These are phyloP conservation scores for Zymoseptoria ardabiliae DNA, from an alignment of 2,329 filamentous ascomycete genomes.

Conservation along the genomic window DNA sequence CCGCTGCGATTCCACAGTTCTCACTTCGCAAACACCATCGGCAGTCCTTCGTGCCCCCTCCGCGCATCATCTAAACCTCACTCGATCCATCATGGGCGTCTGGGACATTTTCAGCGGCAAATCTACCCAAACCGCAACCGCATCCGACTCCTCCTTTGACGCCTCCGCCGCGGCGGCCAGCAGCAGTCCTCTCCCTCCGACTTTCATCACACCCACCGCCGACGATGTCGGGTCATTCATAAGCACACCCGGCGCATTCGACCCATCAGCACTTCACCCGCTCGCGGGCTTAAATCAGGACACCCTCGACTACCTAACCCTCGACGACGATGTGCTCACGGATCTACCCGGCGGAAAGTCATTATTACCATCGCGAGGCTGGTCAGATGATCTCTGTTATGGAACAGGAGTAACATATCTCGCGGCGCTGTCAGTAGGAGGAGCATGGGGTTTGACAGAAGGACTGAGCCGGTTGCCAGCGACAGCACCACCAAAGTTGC, in stretches of 20 bases:
- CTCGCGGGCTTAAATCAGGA: constrained; percentile 89
- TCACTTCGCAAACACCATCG: constrained; percentile 1
- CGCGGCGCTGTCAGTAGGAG: constrained; percentile 75
- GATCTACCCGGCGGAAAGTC: constrained; percentile 80
- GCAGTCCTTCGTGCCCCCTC: not conserved
- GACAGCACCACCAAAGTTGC: constrained; percentile 79
- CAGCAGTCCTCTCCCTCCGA: constrained; percentile 27
- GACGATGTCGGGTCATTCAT: constrained; percentile 82
- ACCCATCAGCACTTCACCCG: constrained; percentile 84
- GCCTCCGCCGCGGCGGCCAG: constrained; percentile 33
- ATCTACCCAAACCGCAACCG: constrained; percentile 34
- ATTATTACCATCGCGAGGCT: constrained; percentile 86
- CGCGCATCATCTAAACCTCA: constrained; percentile 1
- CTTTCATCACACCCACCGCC: constrained; percentile 54
- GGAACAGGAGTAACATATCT: constrained; percentile 93
- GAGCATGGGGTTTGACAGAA: constrained; percentile 86
- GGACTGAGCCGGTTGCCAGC: constrained; percentile 65
- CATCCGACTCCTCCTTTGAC: constrained; percentile 37
- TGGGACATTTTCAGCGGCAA: constrained; percentile 57
- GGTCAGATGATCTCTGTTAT: constrained; percentile 97
- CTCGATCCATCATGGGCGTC: constrained; percentile 41
- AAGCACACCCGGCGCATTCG: constrained; percentile 65
- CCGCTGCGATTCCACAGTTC: not conserved
- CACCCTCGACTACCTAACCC: constrained; percentile 85
- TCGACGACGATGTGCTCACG: constrained; percentile 85